Base-by-base conservation (phyloP, 1,139 yeast genomes). In the Zygoascus sp. region DNA sequence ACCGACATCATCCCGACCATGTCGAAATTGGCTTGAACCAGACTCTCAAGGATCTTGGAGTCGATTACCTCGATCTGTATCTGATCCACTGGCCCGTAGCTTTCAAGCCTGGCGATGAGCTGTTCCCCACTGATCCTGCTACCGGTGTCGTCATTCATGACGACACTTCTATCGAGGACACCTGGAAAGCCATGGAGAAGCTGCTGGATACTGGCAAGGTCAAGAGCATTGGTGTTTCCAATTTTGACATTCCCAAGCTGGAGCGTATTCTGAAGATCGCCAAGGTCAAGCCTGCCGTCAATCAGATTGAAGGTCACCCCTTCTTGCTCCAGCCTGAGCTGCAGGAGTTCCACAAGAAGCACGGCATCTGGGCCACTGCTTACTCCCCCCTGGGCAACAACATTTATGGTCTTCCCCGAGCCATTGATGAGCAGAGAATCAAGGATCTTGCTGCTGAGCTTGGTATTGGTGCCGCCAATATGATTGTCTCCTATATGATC, bases 281-380 rank as follows among this genome's bases (percentile, higher is more conserved):
- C 54, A 76, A 72, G 56, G 79, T 87, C 60, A 76, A 71, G 60
- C 96, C 96, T 44, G 86, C 83, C 44, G 87, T 77, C 48, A 75
- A 84, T 60, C 96, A 88, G 69, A 82, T 88, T 61, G 96, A 88
- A 72, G 90, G 83, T 67, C 96, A 87, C 66, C 95, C 95, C 54
- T 87, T 84, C 72, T 74, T 87, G 65, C 85, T 82, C 58, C 96
- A 87, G 70, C 77, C 77, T 51, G 74, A 74, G 58, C 73, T 87
- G 63, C 66, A 84, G 51, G 76, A 80, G 57, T 85, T 69, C 61
- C 83, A 76, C 53, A 77, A 83, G 64, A 61, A 68, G 39, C 67
- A 77, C 54, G 80, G 76, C 43, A 78, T 87, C 60, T 81, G 80
- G 47, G 74, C 87, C 56, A 83, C 86, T 46, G 96, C 83, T 20